phyloP scores from a whole-genome alignment of 805 yeast species.

The Lipomyces spencermartinsiae region DNA sequence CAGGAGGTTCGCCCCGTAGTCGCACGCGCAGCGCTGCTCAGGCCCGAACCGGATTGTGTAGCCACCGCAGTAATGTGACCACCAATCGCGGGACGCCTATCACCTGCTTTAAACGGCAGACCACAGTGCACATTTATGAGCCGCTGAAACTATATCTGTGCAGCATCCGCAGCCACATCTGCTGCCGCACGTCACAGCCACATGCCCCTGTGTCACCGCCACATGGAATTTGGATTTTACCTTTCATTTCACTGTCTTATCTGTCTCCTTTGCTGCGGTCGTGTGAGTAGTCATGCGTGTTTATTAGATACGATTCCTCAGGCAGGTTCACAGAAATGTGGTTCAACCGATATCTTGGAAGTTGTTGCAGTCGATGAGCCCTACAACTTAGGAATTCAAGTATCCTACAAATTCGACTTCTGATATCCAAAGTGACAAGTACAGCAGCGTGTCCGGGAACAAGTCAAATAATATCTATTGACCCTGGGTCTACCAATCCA shows the following conservation, averaged over 20 bases:
- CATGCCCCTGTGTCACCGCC: neutral
- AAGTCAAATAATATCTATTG: neutral
- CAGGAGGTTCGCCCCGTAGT: neutral
- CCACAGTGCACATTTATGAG: neutral
- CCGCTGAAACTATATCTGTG: neutral
- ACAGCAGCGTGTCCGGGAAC: no score
- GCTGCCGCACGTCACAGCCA: conserved; percentile 1
- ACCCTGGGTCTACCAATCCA: neutral
- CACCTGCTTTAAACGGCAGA: neutral
- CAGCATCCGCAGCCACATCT: neutral
- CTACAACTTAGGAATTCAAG: neutral
- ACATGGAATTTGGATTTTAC: neutral
- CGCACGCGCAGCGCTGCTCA: neutral
- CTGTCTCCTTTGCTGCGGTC: no score
- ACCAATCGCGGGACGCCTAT: neutral
- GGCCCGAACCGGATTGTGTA: neutral
- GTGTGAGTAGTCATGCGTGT: neutral
- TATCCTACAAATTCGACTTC: neutral
- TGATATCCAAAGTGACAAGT: neutral
- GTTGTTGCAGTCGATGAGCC: neutral
- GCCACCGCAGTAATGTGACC: neutral
- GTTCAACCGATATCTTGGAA: neutral
- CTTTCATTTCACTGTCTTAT: neutral
- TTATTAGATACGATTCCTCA: neutral
- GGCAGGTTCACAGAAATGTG: neutral